A percentile compares a stretch with the other conserved stretches of the same genome.
Evolutionary conservation across 148 eudicot species (phyloP).

Genomic region (Rheum nobile): DNA sequence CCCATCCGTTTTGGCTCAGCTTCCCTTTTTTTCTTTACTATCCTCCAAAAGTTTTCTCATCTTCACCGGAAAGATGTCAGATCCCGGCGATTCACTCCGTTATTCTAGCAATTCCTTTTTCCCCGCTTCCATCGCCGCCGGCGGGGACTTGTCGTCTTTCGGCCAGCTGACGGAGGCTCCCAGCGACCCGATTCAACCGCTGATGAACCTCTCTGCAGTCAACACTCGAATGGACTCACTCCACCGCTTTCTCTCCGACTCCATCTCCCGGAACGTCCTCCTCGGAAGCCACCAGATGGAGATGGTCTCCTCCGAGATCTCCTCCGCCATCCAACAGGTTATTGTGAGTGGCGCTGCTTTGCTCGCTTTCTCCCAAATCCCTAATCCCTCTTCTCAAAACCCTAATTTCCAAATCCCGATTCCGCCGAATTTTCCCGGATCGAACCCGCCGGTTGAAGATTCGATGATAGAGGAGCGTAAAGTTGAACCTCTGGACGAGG

Average conservation of each 20-base stretch:
- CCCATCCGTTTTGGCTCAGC: neutral
- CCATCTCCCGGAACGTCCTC: conserved; percentile 31
- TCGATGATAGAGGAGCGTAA: neutral
- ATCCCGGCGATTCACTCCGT: conserved; percentile 7
- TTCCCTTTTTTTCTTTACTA: neutral
- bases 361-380: conserved; percentile 20
- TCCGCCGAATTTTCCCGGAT: neutral
- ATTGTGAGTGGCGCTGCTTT: conserved; percentile 65
- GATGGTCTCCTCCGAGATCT: conserved; percentile 41
- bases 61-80: conserved; percentile 11
- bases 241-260: conserved; percentile 39
- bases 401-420: neutral
- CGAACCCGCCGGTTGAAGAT: neutral
- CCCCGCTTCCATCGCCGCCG: neutral
- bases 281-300: conserved; percentile 29
- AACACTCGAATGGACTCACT: conserved; percentile 45
- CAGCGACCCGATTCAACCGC: conserved; percentile 20
- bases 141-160: neutral
- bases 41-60: neutral
- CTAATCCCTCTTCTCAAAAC: neutral
- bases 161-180: neutral
- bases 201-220: conserved; percentile 43
- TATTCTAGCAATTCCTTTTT: neutral
- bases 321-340: conserved; percentile 52
- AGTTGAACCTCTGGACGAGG: conserved; percentile 11